Conservation (phyloP, 805 yeast species). For the Tetrapisispora nanseiensis region DNA sequence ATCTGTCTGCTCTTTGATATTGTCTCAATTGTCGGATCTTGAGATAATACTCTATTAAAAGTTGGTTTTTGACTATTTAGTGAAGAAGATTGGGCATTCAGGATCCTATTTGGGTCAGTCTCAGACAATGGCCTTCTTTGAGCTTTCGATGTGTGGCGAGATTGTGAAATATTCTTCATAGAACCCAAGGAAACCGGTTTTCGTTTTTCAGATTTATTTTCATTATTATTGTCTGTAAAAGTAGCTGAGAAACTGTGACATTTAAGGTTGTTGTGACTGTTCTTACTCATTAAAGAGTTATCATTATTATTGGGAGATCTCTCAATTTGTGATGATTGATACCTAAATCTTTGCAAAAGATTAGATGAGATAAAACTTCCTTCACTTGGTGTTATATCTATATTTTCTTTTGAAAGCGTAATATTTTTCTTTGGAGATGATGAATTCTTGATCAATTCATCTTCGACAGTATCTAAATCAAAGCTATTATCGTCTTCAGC, state of each 20-base stretch:
- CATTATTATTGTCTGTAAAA: background rate
- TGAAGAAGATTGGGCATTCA: background rate
- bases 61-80: background rate
- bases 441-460: background rate
- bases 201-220: background rate
- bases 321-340: background rate
- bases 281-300: background rate
- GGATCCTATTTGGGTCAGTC: background rate
- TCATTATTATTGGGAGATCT: background rate
- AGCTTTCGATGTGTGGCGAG: background rate
- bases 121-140: background rate
- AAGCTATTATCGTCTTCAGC: background rate
- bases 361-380: background rate
- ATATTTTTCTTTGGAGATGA: background rate
- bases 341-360: background rate
- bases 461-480: background rate
- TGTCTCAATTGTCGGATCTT: background rate
- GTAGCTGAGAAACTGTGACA: background rate
- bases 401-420: background rate
- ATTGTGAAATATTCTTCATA: no score
- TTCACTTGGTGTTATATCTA: background rate
- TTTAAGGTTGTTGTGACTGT: background rate
- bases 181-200: no score
- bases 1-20: background rate
- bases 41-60: background rate